Percentiles rank a stretch among this genome's conserved stretches.
Evolutionary conservation across 2,329 filamentous ascomycete genomes (phyloP).

Genomic region (Xylariomycetidae sp.): DNA sequence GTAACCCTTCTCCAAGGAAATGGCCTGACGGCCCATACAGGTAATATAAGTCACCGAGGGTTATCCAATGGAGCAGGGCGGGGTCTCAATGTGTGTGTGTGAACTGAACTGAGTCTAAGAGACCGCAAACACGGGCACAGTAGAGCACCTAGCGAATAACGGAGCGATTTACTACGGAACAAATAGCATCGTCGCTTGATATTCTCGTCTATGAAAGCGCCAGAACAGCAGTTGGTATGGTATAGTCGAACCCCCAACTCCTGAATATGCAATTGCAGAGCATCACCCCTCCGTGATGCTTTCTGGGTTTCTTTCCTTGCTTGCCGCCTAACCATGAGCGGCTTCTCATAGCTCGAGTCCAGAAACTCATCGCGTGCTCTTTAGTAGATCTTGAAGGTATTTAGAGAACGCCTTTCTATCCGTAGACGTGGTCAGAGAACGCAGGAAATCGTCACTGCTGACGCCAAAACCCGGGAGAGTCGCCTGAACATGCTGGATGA

Average conservation of each 20-base stretch:
- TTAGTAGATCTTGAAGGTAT: constrained; percentile 57
- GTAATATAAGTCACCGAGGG: too few relatives aligned
- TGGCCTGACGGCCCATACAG: too few relatives aligned
- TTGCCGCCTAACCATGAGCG: constrained; percentile 1
- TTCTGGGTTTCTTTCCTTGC: constrained; percentile 3
- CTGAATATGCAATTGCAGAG: constrained; percentile 22
- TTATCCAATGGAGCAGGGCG: too few relatives aligned
- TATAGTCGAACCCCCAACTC: constrained; percentile 24
- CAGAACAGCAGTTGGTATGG: constrained; percentile 18
- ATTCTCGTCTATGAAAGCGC: constrained; percentile 1
- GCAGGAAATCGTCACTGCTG: constrained; percentile 54
- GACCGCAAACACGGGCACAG: too few relatives aligned
- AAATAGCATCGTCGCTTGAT: not conserved
- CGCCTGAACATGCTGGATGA: constrained; percentile 62
- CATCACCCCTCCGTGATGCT: constrained; percentile 7
- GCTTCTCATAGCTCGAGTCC: not conserved
- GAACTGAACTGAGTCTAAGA: too few relatives aligned
- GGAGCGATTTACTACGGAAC: not conserved
- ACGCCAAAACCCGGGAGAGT: constrained; percentile 62
- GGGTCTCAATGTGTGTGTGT: too few relatives aligned
- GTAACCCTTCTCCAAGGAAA: too few relatives aligned
- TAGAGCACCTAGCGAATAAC: not conserved
- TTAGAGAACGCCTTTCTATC: constrained; percentile 57
- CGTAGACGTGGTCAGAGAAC: constrained; percentile 49
- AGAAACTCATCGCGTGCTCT: constrained; percentile 24